Base-by-base conservation (phyloP, 306 rosid genomes). In the Senna tora region DNA sequence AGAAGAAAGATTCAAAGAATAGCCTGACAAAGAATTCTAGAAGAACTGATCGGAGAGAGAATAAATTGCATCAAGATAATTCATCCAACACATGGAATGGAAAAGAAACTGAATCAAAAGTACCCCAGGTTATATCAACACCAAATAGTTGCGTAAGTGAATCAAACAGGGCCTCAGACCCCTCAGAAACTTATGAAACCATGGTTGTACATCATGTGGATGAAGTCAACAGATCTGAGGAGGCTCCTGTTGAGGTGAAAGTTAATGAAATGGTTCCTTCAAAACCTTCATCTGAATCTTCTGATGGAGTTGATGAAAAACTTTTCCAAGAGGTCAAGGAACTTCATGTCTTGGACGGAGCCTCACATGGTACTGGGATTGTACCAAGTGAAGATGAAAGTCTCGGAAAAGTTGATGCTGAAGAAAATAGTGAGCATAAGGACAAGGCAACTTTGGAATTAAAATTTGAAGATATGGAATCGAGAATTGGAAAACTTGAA, bases 191-290 rank as follows among this genome's bases (percentile, higher is more conserved):
- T 83, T 78, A 73, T 56, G 85, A 78, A 77, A 85, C 67, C 47
- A 0, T 74, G 82, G 84, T 73, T 73, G 57, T 78, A 81, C 78
- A 84, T 80, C 81, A 84, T 75, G 80, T 85, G 76, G 90, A 87
- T 81, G 92, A 86, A 83, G 83, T 54, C 75, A 84, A 80, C 85
- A 87, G 86, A 89, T 78, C 75, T 71, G 79, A 83, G 79, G 93
- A 75, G 69, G 78, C 28, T 21, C 71, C 76, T 65, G 81, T 42
- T 14, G 81, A 65, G 69, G 55, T 77, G 79, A 81, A 85, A 84
- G 82, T 76, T 28, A 85, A 79, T 75, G 79, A 45, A 30, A 67
- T 77, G 76, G 41, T 25, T 25, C 30, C 30, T 25, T 25, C 30
- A 25, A 25, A 25, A 25, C 30, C 30, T 25, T 25, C 30, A 25